phyloP scores from a whole-genome alignment of 176 grass and related monocot species.

The Eragrostis curvula region DNA sequence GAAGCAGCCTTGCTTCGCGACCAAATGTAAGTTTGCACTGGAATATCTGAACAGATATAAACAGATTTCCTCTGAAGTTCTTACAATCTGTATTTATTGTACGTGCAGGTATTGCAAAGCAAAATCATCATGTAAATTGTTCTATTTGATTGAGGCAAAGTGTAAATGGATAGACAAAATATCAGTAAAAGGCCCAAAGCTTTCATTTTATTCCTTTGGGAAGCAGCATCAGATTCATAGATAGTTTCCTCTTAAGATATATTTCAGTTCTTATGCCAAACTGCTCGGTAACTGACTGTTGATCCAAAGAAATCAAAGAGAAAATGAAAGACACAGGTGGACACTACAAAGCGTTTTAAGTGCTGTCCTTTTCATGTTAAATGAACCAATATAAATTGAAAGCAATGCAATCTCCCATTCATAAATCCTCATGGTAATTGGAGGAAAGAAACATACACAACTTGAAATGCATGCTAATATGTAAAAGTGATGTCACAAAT shows the following conservation, averaged over 20 bases:
- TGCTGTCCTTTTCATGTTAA: constrained; percentile 4
- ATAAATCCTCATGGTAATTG: constrained; percentile 4
- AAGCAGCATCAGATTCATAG: constrained; percentile 32
- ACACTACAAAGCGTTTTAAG: constrained; percentile 27
- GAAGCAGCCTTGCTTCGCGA: constrained; percentile 86
- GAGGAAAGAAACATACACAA: constrained; percentile 18
- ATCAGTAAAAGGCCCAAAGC: constrained; percentile 24
- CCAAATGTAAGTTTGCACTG: constrained; percentile 60
- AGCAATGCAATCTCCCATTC: neutral
- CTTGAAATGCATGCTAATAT: neutral
- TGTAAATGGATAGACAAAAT: constrained; percentile 33
- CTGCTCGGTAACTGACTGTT: constrained; percentile 7
- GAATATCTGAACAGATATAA: constrained; percentile 17
- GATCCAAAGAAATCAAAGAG: constrained; percentile 10
- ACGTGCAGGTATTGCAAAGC: constrained; percentile 78
- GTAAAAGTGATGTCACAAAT: no score
- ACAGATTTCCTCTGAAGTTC: constrained; percentile 17
- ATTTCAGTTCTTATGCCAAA: constrained; percentile 28
- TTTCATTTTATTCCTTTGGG: constrained; percentile 32
- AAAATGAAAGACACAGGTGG: constrained; percentile 14
- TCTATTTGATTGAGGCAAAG: constrained; percentile 53
- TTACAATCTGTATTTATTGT: constrained; percentile 31
- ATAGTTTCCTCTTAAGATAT: constrained; percentile 20
- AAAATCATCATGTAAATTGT: constrained; percentile 72
- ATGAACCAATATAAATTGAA: neutral